phyloP scores from a whole-genome alignment of 345 rosid species.

The Angophora floribunda region DNA sequence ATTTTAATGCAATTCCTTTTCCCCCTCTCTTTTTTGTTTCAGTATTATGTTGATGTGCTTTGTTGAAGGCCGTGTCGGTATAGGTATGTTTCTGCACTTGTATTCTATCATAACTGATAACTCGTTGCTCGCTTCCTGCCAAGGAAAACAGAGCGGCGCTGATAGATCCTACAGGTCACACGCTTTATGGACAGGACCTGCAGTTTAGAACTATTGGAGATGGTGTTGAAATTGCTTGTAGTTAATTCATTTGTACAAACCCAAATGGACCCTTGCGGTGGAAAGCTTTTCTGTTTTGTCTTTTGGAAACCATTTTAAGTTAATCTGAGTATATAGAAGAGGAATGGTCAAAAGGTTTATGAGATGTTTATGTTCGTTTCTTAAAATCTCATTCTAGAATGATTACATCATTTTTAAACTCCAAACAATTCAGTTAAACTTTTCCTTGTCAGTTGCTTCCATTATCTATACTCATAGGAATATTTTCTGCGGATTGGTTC shows the following conservation, averaged over 20 bases:
- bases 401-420: neutral
- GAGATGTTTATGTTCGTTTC: neutral
- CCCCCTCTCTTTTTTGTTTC: neutral
- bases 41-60: neutral
- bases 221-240: neutral
- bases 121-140: neutral
- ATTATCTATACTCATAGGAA: neutral
- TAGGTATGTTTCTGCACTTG: accelerated
- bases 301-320: neutral
- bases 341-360: accelerated
- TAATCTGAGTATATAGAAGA: too few species aligned
- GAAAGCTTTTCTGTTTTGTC: neutral
- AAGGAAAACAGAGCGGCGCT: neutral
- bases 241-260: too few species aligned
- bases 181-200: neutral
- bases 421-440: neutral
- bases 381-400: too few species aligned
- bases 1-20: neutral
- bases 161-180: neutral
- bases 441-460: neutral
- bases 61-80: neutral
- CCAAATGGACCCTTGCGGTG: neutral
- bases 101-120: neutral
- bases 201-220: neutral
- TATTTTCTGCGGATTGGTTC: neutral